These are phyloP conservation scores for Acanthamoeba sp. DNA, from an alignment of 208 protist genomes.

Conservation along the genomic window DNA sequence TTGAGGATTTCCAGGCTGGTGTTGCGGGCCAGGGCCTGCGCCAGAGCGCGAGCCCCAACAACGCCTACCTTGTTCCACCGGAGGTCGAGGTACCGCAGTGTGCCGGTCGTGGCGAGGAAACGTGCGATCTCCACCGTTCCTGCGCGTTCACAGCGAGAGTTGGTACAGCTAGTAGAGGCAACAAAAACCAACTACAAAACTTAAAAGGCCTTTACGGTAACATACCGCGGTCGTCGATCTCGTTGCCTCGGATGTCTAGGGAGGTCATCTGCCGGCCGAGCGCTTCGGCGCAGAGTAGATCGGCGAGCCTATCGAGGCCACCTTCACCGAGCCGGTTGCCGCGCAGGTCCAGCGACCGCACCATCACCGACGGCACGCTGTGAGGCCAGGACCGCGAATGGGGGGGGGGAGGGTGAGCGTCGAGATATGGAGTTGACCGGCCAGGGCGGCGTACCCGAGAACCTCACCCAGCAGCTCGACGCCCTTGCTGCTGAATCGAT, in stretches of 20 bases:
- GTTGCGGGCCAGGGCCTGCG: not conserved
- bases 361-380: not conserved
- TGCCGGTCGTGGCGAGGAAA: not conserved
- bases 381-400: not conserved
- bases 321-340: constrained; percentile 20
- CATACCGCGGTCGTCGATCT: constrained; percentile 35
- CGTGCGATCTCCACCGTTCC: not conserved
- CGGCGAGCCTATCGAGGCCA: not conserved
- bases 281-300: not conserved
- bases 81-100: constrained; percentile 30
- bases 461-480: not conserved
- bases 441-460: not conserved
- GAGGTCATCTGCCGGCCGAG: not conserved
- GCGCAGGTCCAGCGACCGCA: constrained; percentile 31
- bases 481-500: constrained; percentile 44
- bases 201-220: not conserved
- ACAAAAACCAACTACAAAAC: not conserved
- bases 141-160: not conserved
- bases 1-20: constrained; percentile 14
- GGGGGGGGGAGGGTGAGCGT: too few species aligned
- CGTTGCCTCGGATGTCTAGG: constrained; percentile 46
- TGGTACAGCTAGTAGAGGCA: too few species aligned
- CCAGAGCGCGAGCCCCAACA: not conserved
- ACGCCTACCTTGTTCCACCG: constrained; percentile 54
- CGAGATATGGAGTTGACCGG: too few species aligned